Evolutionary conservation across 805 yeast genomes (phyloP).

Genomic region (Myxozyma udenii): DNA sequence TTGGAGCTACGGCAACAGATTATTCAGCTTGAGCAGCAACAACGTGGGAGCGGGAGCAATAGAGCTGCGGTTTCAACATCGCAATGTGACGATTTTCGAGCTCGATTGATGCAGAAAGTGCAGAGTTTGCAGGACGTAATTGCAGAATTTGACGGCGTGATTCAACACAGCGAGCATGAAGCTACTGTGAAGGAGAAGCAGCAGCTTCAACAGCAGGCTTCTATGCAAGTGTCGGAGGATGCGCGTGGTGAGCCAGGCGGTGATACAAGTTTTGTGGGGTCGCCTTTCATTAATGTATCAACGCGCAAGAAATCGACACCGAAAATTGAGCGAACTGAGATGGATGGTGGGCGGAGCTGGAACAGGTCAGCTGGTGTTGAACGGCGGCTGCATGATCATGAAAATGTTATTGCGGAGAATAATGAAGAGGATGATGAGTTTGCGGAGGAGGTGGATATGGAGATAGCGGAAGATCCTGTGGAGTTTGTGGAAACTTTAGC

Average conservation of each 20-base stretch:
- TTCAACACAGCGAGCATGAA: background rate
- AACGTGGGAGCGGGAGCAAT: slow-evolving; percentile 5
- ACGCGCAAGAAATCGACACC: slow-evolving; percentile 18
- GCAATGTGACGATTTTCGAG: slow-evolving; percentile 11
- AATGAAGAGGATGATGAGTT: background rate
- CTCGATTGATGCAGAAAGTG: slow-evolving; percentile 11
- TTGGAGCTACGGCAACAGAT: slow-evolving; percentile 24
- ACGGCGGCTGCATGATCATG: background rate
- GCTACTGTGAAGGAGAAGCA: too few species aligned
- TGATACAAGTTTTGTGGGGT: background rate
- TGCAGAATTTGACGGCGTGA: slow-evolving; percentile 9
- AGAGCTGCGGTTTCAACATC: slow-evolving; percentile 5
- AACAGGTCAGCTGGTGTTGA: background rate
- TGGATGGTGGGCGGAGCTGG: background rate
- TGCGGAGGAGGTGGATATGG: background rate
- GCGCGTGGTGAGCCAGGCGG: background rate
- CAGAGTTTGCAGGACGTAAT: slow-evolving; percentile 16
- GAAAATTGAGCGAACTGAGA: background rate
- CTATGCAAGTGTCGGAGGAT: too few species aligned
- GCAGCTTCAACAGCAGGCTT: background rate
- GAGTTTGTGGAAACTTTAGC: background rate
- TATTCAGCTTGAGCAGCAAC: slow-evolving; percentile 21
- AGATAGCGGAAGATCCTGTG: background rate
- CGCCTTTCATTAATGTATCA: slow-evolving; percentile 6
- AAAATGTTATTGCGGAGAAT: background rate